These are phyloP conservation scores for Xylaria hypoxylon DNA, from an alignment of 2,329 filamentous ascomycete genomes.

Conservation along the genomic window DNA sequence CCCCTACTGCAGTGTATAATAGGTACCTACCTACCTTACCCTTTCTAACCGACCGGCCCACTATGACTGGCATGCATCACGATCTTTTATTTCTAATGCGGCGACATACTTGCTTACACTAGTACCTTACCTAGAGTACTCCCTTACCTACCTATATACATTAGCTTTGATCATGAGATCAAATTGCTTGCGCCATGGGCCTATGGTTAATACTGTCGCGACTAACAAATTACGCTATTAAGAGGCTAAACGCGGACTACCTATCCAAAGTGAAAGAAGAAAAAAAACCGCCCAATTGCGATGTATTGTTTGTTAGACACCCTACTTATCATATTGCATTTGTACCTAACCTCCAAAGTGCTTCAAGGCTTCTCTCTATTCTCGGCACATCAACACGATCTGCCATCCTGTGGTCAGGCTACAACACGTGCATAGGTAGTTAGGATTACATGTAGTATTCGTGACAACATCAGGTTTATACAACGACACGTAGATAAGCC, in stretches of 20 bases:
- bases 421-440: conserved; percentile 3
- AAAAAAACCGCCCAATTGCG: no score
- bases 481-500: background rate
- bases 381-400: background rate
- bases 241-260: background rate
- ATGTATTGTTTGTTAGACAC: no score
- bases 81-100: conserved; percentile 7
- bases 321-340: no score
- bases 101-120: no score
- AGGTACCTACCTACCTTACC: no score
- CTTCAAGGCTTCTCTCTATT: background rate
- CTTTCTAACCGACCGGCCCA: conserved; percentile 1
- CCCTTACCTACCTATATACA: background rate
- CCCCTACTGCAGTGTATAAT: no score
- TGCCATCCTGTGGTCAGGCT: conserved; percentile 1
- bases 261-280: no score
- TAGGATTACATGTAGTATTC: background rate
- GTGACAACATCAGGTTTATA: conserved; percentile 3
- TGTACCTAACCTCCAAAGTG: no score
- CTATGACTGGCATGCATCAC: conserved; percentile 30
- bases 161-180: conserved; percentile 8
- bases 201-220: no score
- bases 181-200: no score
- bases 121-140: background rate
- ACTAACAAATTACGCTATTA: background rate